Base-by-base conservation (phyloP, 305 asterid genomes). In the Ilex paraguariensis region DNA sequence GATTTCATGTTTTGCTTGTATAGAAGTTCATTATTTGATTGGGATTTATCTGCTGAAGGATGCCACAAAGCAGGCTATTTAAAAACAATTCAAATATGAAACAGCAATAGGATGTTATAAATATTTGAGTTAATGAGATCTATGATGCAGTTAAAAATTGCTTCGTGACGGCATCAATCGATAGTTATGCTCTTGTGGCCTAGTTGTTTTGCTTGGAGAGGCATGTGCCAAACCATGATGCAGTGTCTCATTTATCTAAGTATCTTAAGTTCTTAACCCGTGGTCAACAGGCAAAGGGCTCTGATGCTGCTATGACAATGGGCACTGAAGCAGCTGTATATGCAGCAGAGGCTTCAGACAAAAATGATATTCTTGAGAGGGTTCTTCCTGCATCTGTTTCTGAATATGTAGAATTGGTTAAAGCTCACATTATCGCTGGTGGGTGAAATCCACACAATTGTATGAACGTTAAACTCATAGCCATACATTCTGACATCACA, bases 341-440 rank as follows among this genome's bases (percentile, higher is more conserved):
- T 83, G 97, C 99, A 60, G 84, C 93, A 54, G 96, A 84, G 81
- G 99, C 99, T 72, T 86, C 96, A 65, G 94, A 88, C 57, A 80
- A 70, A 69, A 90, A 93, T 77, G 95, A 90, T 82, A 95, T 93
- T 69, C 92, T 93, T 53, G 96, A 93, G 76, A 71, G 66, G 54
- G 71, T 90, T 71, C 96, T 93, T 66, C 97, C 99, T 69, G 82
- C 83, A 57, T 75, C 97, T 36, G 79, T 93, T 64, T 73, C 87
- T 52, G 86, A 86, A 59, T 93, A 83, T 72, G 90, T 88, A 31
- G 89, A 83, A 63, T 65, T 93, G 81, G 87, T 93, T 70, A 90
- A 82, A 73, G 86, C 84, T 70, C 97, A 93, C 73, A 84, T 88
- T 54, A 68, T 77, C 60, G 95, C 95, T 59, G 99, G 99, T 90